Evolutionary conservation across 106 monocot genomes (phyloP), one percentile per base, ranked within the genome.

Genomic region (Amphibolis antarctica): DNA sequence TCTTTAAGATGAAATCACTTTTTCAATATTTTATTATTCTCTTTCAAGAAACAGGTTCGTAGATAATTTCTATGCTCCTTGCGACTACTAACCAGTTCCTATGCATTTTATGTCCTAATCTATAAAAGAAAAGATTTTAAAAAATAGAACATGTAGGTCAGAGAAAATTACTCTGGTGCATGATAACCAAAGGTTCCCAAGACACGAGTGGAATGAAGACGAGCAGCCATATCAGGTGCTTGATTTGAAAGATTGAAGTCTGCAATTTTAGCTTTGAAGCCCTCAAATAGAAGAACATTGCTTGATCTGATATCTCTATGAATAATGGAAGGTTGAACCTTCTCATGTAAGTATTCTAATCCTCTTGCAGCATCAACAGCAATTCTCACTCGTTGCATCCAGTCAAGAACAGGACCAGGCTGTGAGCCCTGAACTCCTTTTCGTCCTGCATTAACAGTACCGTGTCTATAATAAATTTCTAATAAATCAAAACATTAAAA

Each of bases 321-420:
- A 60, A 94, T 86, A 69, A 86, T 76, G n/a, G 89, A 73, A 42
- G 89, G 89, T 44, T 89, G 86, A 53, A 71, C 75, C 76, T 86
- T 94, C 81, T 94, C 94, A 69, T 94, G 94, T 31, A 94, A 86
- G 69, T 89, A 94, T 26, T 86, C 89, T 20, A 94, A 69, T 18
- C 94, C 89, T 72, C 84, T 89, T n/a, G 94, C 94, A 48, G 94
- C 89, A 83, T 89, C 94, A 60, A 94, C 76, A 23, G 94, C 94
- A 55, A 94, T 94, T 64, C 70, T 89, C 36, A 89, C 94, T 44
- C 94, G 70, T 51, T 89, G 89, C 66, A 74, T 73, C 94, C 94
- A 94, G 63, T 81, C 82, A 60, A 94, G 81, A 4, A 67, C 81
- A 48, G 94, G 89, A 58, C 94, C 94, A 60, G 94, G 89, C 49